phyloP scores from a whole-genome alignment of 2,329 filamentous ascomycete genomes.

The Rhynchosporium secalis region DNA sequence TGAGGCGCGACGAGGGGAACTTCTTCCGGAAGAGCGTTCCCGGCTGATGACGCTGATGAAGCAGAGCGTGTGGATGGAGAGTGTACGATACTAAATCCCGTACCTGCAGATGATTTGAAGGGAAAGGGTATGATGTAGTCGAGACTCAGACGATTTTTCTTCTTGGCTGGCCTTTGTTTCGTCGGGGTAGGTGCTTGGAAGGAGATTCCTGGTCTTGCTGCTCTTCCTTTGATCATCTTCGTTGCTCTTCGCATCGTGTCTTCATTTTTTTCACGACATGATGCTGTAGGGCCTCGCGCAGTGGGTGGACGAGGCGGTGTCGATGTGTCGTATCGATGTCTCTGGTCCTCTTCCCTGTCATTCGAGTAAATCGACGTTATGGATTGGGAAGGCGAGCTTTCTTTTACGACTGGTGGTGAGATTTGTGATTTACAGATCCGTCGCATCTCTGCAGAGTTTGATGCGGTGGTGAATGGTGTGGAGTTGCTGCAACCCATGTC shows the following conservation, averaged over 20 bases:
- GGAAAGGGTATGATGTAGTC: too few relatives aligned
- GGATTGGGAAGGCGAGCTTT: not conserved
- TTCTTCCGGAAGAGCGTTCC: not conserved
- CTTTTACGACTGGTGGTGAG: not conserved
- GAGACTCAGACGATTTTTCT: too few relatives aligned
- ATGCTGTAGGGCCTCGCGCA: not conserved
- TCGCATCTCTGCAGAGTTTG: not conserved
- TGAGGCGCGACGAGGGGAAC: not conserved
- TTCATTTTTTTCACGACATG: not conserved
- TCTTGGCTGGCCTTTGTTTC: not conserved
- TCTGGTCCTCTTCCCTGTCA: not conserved
- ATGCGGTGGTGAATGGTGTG: not conserved
- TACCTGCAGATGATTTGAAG: too few relatives aligned
- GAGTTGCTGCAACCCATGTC: not conserved
- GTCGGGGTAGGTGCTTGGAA: not conserved
- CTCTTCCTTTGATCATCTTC: too few relatives aligned
- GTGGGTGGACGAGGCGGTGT: not conserved
- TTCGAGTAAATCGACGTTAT: not conserved
- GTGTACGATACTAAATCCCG: too few relatives aligned
- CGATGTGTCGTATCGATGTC: not conserved
- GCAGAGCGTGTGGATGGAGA: too few relatives aligned
- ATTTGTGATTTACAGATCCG: slow-evolving; percentile 1
- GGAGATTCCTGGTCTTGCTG: not conserved
- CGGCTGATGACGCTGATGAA: too few relatives aligned
- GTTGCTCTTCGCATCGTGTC: not conserved